Base-by-base conservation (phyloP, 441 rosid genomes). In the Lepidium campestre region DNA sequence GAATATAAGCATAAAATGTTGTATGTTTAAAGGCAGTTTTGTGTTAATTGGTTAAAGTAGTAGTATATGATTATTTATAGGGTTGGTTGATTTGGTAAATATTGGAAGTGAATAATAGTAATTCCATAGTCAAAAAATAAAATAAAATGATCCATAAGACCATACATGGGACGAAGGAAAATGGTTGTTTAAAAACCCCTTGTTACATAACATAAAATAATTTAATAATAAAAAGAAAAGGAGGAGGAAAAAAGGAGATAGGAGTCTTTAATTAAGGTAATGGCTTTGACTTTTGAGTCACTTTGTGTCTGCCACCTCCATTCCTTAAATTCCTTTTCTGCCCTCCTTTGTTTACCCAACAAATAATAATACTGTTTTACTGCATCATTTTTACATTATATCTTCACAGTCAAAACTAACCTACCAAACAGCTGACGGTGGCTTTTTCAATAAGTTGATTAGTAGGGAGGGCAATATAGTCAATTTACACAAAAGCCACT, bases 231-330 rank as follows among this genome's bases (percentile, higher is more conserved):
- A 20, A 11, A 36, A 37, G 9, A 46, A 35, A 19, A 37, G 39
- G 3, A 18, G 25, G 58, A 57, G 39, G 42, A 37, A 15, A 60
- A 68, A 68, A 59, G 0, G 53, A 31, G 29, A 3, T 53, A 44
- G 3, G 46, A 67, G 46, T 67, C 34, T 67, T 31, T 5, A 27
- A 6, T 27, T 27, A 25, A 5, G 10, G 71, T 25, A 6, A 17
- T 10, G 58, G 9, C 20, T 52, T 70, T 70, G 74, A 70, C 74
- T 62, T 71, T 7, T 32, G 25, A 29, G 29, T 27, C 41, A 68
- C 49, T 48, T 27, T 63, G 1, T 82, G 84, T 78, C 83, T 68
- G 80, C 86, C 84, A 80, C 81, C 39, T 46, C 75, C 49, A 1
- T 18, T 32, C 18, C 34, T 32, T 55, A 6, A 23, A 4, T 34